These are phyloP conservation scores for Lasiosphaeria ovina DNA, from an alignment of 495 filamentous ascomycete species.

Conservation along the genomic window DNA sequence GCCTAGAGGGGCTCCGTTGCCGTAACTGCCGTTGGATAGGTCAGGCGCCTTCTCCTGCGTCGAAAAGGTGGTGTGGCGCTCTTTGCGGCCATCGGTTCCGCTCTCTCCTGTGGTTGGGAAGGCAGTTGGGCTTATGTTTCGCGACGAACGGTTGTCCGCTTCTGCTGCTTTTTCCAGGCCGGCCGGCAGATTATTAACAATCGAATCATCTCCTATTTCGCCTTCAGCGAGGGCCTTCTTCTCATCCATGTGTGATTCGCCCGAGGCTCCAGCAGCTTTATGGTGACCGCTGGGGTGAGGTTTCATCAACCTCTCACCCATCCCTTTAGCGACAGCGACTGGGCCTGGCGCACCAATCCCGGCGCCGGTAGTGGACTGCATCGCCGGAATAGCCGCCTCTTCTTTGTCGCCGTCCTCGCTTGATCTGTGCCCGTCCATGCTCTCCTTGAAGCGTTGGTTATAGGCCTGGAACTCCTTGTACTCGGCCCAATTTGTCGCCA, in stretches of 20 bases:
- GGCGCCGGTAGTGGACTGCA: slow-evolving; percentile 22
- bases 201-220: slow-evolving; percentile 3
- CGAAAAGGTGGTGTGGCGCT: slow-evolving; percentile 46
- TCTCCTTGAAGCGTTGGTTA: slow-evolving; percentile 71
- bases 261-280: neutral
- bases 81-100: slow-evolving; percentile 31
- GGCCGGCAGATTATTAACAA: slow-evolving; percentile 6
- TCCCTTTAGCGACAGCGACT: slow-evolving; percentile 14
- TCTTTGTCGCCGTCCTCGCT: slow-evolving; percentile 37
- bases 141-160: neutral
- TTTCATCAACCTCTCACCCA: slow-evolving; percentile 19
- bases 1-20: slow-evolving; percentile 8
- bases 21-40: slow-evolving; percentile 25
- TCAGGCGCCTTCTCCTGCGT: slow-evolving; percentile 39
- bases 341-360: slow-evolving; percentile 34
- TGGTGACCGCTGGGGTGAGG: neutral
- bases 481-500: slow-evolving; percentile 89
- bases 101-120: slow-evolving; percentile 16
- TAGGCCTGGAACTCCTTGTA: slow-evolving; percentile 88
- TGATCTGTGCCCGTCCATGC: slow-evolving; percentile 46
- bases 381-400: slow-evolving; percentile 12
- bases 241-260: slow-evolving; percentile 17
- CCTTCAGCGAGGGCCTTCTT: slow-evolving; percentile 16
- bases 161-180: slow-evolving; percentile 39
- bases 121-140: slow-evolving; percentile 19